phyloP scores from a whole-genome alignment of 1,284 basidiomycete species.

The Microbotryum violaceum region DNA sequence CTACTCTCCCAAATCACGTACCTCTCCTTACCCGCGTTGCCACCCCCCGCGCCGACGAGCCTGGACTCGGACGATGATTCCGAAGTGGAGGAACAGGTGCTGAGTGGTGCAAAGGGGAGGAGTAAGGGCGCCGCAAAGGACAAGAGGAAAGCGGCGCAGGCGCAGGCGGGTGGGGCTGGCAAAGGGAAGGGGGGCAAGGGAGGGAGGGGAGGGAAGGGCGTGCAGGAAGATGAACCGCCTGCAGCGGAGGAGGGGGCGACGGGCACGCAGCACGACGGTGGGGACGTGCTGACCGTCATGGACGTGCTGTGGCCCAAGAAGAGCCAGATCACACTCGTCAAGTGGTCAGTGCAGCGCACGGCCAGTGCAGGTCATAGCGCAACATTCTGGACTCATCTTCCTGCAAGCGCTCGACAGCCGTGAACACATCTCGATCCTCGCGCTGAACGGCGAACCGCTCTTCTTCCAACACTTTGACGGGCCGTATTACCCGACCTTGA shows the following conservation, averaged over 20 bases:
- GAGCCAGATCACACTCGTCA: constrained; percentile 81
- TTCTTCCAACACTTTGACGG: constrained; percentile 98
- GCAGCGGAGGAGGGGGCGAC: constrained; percentile 33
- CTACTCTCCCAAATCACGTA: constrained; percentile 80
- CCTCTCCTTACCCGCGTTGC: constrained; percentile 37
- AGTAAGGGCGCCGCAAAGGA: constrained; percentile 35
- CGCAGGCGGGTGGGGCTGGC: not conserved
- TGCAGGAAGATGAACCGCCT: not conserved
- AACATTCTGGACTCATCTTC: not conserved
- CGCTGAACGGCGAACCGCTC: constrained; percentile 73
- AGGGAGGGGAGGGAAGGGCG: constrained; percentile 1
- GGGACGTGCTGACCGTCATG: constrained; percentile 54
- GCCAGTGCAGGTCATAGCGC: not conserved
- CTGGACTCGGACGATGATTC: constrained; percentile 35
- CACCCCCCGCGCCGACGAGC: constrained; percentile 9
- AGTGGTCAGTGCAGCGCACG: constrained; percentile 62
- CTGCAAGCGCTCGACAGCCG: constrained; percentile 52
- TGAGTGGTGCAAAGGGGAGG: constrained; percentile 40
- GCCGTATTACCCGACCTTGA: constrained; percentile 78
- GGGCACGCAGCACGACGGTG: constrained; percentile 15
- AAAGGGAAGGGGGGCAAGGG: constrained; percentile 36
- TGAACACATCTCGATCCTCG: constrained; percentile 90
- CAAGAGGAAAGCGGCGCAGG: constrained; percentile 43
- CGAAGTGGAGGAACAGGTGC: constrained; percentile 40
- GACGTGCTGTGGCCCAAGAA: constrained; percentile 99